Percentiles rank a stretch among this genome's conserved stretches.
phyloP scores from a whole-genome alignment of 2,329 filamentous ascomycete species.

The Xylariomycetidae sp. region DNA sequence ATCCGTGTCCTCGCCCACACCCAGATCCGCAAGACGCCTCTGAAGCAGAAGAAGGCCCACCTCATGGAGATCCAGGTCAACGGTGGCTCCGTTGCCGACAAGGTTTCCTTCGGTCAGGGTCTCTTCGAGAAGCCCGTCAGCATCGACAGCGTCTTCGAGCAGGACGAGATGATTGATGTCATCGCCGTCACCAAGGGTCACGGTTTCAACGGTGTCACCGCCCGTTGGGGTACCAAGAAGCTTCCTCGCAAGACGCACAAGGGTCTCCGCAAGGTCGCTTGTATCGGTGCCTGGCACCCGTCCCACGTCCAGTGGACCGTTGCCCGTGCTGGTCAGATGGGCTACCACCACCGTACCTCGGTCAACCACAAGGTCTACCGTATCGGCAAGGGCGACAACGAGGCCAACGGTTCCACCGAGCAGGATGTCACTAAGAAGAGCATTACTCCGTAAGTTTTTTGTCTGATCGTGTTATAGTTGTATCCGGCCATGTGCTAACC shows the following conservation, averaged over 20 bases:
- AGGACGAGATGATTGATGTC: slow-evolving; percentile 99
- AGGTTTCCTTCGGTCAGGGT: slow-evolving; percentile 91
- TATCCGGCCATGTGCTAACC: slow-evolving; percentile 26
- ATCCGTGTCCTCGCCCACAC: slow-evolving; percentile 99
- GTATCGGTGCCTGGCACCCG: slow-evolving; percentile 99
- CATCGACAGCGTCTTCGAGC: slow-evolving; percentile 92
- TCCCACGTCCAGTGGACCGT: slow-evolving; percentile 99
- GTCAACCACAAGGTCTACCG: slow-evolving; percentile 99
- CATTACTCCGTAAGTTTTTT: slow-evolving; percentile 88
- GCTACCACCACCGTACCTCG: slow-evolving; percentile 99
- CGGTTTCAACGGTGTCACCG: slow-evolving; percentile 95
- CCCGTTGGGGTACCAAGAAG: slow-evolving; percentile 99
- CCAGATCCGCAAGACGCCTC: slow-evolving; percentile 96
- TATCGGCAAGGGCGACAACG: slow-evolving; percentile 86
- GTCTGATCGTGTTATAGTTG: too few species aligned
- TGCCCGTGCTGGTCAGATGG: slow-evolving; percentile 98
- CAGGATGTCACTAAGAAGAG: slow-evolving; percentile 98
- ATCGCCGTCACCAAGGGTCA: slow-evolving; percentile 99
- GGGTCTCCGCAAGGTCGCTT: slow-evolving; percentile 99
- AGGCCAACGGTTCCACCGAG: slow-evolving; percentile 89
- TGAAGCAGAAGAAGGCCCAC: slow-evolving; percentile 99
- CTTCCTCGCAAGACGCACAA: slow-evolving; percentile 99
- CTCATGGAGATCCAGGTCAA: slow-evolving; percentile 99
- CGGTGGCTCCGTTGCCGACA: slow-evolving; percentile 90
- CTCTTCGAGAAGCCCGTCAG: slow-evolving; percentile 99